Evolutionary conservation across 176 grass and related monocot genomes (phyloP), one percentile per base, ranked within the genome.

Genomic region (Eragrostis nindensis): DNA sequence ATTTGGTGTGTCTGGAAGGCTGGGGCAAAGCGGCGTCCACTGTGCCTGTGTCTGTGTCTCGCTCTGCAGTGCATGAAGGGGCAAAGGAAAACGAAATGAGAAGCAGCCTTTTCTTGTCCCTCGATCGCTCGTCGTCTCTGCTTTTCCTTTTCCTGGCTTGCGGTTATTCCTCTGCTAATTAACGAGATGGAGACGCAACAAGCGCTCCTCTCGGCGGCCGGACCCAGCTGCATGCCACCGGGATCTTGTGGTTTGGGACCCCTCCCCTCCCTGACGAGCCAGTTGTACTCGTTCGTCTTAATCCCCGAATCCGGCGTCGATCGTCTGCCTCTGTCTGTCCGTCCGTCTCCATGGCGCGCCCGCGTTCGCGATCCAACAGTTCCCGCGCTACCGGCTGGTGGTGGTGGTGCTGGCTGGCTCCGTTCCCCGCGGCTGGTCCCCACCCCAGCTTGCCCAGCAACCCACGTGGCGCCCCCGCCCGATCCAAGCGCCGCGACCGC

Each of bases 61-160:
- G 21, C 19, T n/a, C n/a, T n/a, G n/a, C n/a, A n/a, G n/a, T 38
- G n/a, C 17, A 36, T n/a, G 13, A 50, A 69, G 75, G 46, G 70
- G 24, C 76, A 61, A 71, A 73, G 65, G 70, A 68, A 73, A 77
- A 82, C 56, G 66, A 86, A 89, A 82, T 4, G 52, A 6, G 21
- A 54, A 46, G 19, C 38, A n/a, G 11, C 71, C 46, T 64, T 72
- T 61, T 66, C 47, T 25, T 11, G 44, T 7, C n/a, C 2, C 24
- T 15, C 66, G 39, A 1, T 40, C 38, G 8, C 24, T 61, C 15
- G 21, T 52, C 38, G 38, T n/a, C 19, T 26, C 0, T 32, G 36
- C 32, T 62, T 45, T n/a, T 76, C 44, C 60, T 60, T 60, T 57
- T 61, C 43, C 42, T 2, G 9, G 55, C 6, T 18, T 3, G 6